Evolutionary conservation across 768 basidiomycete genomes (phyloP).

Genomic region (Lentinula lateritia): DNA sequence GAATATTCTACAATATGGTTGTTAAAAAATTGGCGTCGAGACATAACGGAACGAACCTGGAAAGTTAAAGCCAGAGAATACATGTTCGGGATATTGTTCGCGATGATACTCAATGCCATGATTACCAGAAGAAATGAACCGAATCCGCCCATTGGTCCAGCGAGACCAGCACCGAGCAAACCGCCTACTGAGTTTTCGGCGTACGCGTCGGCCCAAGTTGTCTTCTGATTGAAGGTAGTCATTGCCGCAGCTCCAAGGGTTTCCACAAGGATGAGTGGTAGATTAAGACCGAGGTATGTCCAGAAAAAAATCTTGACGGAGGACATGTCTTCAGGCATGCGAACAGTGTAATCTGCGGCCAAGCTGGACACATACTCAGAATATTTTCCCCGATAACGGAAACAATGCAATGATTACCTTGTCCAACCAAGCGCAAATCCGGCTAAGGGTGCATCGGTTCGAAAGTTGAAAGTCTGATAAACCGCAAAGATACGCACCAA

Average conservation of each 20-base stretch:
- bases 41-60: slow-evolving; percentile 21
- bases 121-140: slow-evolving; percentile 55
- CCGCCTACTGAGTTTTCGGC: slow-evolving; percentile 41
- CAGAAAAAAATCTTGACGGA: slow-evolving; percentile 37
- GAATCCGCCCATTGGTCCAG: slow-evolving; percentile 44
- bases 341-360: slow-evolving; percentile 54
- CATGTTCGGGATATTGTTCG: slow-evolving; percentile 58
- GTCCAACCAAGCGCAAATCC: slow-evolving; percentile 4
- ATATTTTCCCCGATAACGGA: not conserved
- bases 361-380: slow-evolving; percentile 19
- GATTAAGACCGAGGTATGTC: slow-evolving; percentile 45
- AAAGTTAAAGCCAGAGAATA: slow-evolving; percentile 55
- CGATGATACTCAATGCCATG: slow-evolving; percentile 56
- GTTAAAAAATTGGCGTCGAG: not conserved
- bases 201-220: slow-evolving; percentile 41
- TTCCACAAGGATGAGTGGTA: slow-evolving; percentile 27
- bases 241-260: slow-evolving; percentile 44
- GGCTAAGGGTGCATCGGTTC: not conserved
- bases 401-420: not conserved
- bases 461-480: slow-evolving; percentile 18
- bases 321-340: slow-evolving; percentile 26
- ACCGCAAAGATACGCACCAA: slow-evolving; percentile 47
- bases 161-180: slow-evolving; percentile 43
- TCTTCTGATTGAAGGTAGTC: slow-evolving; percentile 33
- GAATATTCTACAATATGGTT: slow-evolving; percentile 15